Evolutionary conservation across 2,329 filamentous ascomycete species (phyloP).

Genomic region (Monascus ruber): DNA sequence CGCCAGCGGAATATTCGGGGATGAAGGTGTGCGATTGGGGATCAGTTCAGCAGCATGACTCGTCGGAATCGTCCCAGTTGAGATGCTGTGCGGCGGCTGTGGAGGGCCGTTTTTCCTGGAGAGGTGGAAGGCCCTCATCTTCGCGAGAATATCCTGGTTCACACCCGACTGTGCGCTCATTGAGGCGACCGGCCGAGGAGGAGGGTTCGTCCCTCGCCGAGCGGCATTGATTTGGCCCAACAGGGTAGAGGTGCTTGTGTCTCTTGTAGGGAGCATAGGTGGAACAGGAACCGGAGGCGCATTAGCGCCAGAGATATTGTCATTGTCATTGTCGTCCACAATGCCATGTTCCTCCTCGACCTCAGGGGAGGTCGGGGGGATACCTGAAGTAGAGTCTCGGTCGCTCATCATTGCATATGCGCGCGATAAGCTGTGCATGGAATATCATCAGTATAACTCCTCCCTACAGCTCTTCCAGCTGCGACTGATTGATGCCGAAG

Average conservation of each 20-base stretch:
- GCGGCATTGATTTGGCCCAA: constrained; percentile 64
- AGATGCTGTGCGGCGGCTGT: constrained; percentile 19
- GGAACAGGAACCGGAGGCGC: neutral
- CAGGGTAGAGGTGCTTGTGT: constrained; percentile 76
- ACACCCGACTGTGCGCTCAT: constrained; percentile 38
- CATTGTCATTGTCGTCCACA: constrained; percentile 4
- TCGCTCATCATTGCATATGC: constrained; percentile 9
- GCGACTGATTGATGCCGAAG: too few species aligned
- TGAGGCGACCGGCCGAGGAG: constrained; percentile 18
- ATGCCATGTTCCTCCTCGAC: constrained; percentile 10
- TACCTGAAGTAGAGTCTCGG: constrained; percentile 10
- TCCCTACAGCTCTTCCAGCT: too few species aligned
- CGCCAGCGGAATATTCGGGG: constrained; percentile 15
- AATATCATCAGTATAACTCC: too few species aligned
- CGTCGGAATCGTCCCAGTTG: constrained; percentile 23
- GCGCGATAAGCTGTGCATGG: too few species aligned
- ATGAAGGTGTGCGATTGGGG: constrained; percentile 5
- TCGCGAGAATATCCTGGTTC: constrained; percentile 54
- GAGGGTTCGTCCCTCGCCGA: constrained; percentile 32
- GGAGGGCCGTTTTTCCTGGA: constrained; percentile 49
- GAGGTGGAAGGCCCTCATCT: constrained; percentile 59
- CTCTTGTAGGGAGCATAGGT: constrained; percentile 21
- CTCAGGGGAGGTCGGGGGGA: constrained; percentile 10
- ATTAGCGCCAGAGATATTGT: too few species aligned
- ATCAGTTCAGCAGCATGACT: constrained; percentile 3